Evolutionary conservation across 2,329 filamentous ascomycete genomes (phyloP).

Genomic region (Cercospora sp.): DNA sequence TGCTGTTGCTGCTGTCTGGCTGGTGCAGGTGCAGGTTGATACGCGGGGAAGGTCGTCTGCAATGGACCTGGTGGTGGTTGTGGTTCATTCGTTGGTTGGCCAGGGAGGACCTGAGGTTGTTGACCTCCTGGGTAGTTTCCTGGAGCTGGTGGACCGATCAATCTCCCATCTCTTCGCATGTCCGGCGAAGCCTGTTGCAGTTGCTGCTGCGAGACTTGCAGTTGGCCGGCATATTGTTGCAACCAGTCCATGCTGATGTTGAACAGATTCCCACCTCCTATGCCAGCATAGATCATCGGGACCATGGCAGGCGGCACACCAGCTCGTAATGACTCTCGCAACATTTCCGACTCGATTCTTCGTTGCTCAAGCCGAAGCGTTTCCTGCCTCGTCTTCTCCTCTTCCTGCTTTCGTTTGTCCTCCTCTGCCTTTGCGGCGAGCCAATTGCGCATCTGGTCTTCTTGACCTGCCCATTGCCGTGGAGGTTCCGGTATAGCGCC

Average conservation of each 20-base stretch:
- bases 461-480: slow-evolving; percentile 51
- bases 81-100: slow-evolving; percentile 40
- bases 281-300: slow-evolving; percentile 56
- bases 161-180: slow-evolving; percentile 43
- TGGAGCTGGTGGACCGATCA: slow-evolving; percentile 44
- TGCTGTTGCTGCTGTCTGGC: slow-evolving; percentile 26
- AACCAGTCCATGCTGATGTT: slow-evolving; percentile 53
- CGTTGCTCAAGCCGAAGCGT: slow-evolving; percentile 52
- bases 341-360: slow-evolving; percentile 55
- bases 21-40: slow-evolving; percentile 35
- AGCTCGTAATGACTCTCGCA: slow-evolving; percentile 54
- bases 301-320: slow-evolving; percentile 55
- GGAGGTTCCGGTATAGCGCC: slow-evolving; percentile 47
- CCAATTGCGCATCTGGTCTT: slow-evolving; percentile 56
- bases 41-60: slow-evolving; percentile 46
- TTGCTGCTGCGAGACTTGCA: slow-evolving; percentile 41
- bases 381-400: slow-evolving; percentile 56
- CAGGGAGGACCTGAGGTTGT: slow-evolving; percentile 39
- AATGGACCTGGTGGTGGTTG: slow-evolving; percentile 37
- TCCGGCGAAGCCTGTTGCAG: slow-evolving; percentile 44
- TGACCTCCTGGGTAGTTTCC: slow-evolving; percentile 28
- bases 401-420: slow-evolving; percentile 56
- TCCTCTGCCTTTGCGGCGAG: slow-evolving; percentile 54
- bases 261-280: slow-evolving; percentile 51
- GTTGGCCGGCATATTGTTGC: slow-evolving; percentile 51